These are phyloP conservation scores for Phytophthora sp. DNA, from an alignment of 352 stramenopile genomes.

Conservation along the genomic window DNA sequence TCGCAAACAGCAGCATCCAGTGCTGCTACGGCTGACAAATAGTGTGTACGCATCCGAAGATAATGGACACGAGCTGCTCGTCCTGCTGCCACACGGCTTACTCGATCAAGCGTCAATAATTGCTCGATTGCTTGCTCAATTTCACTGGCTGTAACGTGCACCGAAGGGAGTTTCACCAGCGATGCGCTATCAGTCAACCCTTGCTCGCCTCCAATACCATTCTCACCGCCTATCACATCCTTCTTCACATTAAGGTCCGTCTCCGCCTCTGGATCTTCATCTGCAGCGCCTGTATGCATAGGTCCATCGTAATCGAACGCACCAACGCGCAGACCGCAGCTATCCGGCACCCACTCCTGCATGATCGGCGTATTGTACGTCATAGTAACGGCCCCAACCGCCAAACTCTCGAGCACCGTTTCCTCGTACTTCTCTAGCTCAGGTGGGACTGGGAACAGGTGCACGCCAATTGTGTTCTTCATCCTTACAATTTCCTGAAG, in stretches of 20 bases:
- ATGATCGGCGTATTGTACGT: slow-evolving; percentile 78
- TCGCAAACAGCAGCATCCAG: slow-evolving; percentile 72
- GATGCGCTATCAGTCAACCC: slow-evolving; percentile 3
- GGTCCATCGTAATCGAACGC: slow-evolving; percentile 46
- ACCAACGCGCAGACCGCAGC: slow-evolving; percentile 59
- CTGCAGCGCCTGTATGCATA: background rate
- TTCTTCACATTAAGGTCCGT: background rate
- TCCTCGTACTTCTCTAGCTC: slow-evolving; percentile 64
- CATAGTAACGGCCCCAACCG: slow-evolving; percentile 62
- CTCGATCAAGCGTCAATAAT: slow-evolving; percentile 54
- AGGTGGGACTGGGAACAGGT: slow-evolving; percentile 67
- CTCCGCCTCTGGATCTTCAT: slow-evolving; percentile 18
- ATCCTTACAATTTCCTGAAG: slow-evolving; percentile 48
- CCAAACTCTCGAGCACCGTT: slow-evolving; percentile 56
- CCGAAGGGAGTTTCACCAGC: slow-evolving; percentile 47
- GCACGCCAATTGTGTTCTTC: slow-evolving; percentile 71
- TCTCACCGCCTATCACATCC: background rate
- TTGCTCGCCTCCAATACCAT: slow-evolving; percentile 6
- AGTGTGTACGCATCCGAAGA: slow-evolving; percentile 68
- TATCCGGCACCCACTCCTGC: slow-evolving; percentile 74
- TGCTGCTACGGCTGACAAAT: slow-evolving; percentile 65
- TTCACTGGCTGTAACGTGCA: slow-evolving; percentile 58
- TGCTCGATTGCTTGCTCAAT: slow-evolving; percentile 59
- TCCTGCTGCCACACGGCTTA: slow-evolving; percentile 60
- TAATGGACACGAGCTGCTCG: slow-evolving; percentile 64